Conservation (phyloP, 331 rosid genomes). For the Rosa hybrid region DNA sequence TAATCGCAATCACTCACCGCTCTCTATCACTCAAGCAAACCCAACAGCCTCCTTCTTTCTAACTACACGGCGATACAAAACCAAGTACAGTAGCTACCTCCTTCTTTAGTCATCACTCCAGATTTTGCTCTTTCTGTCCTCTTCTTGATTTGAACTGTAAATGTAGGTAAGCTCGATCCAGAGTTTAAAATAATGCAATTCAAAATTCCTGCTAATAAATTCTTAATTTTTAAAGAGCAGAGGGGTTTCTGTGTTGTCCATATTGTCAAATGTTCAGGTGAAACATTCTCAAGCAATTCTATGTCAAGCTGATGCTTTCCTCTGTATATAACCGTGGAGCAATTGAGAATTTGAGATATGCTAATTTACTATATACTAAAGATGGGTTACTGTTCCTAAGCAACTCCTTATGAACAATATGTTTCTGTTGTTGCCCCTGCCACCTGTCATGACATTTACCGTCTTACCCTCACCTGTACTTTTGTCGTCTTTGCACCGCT, state of each 20-base stretch:
- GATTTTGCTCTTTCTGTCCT: neutral
- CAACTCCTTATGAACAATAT: too few relatives aligned
- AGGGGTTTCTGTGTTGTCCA: too few relatives aligned
- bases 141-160: neutral
- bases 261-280: neutral
- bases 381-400: too few relatives aligned
- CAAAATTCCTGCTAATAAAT: neutral
- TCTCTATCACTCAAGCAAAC: neutral
- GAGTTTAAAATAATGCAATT: neutral
- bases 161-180: neutral
- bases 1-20: neutral
- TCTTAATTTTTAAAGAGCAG: too few relatives aligned
- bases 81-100: conserved; percentile 8
- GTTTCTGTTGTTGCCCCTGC: too few relatives aligned
- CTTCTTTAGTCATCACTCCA: too few relatives aligned
- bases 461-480: too few relatives aligned
- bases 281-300: neutral
- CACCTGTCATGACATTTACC: too few relatives aligned
- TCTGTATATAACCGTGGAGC: neutral
- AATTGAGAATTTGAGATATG: neutral
- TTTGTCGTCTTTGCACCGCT: too few relatives aligned
- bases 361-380: neutral
- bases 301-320: neutral
- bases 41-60: neutral
- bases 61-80: neutral